These are phyloP conservation scores for Coprinopsis marcescibilis DNA, from an alignment of 768 basidiomycete genomes.

Conservation along the genomic window DNA sequence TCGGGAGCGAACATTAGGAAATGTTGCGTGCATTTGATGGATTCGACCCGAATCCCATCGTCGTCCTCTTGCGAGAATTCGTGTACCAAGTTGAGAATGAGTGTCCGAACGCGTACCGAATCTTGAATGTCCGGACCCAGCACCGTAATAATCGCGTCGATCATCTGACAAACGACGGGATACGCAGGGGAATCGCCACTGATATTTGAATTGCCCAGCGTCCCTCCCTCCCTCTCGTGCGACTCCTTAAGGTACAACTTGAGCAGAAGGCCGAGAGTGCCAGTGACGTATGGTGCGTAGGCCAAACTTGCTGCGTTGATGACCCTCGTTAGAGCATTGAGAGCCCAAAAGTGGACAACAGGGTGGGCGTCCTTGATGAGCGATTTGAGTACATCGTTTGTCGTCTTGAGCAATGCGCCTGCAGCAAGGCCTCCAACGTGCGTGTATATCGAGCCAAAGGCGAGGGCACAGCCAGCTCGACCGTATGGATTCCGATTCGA, in stretches of 20 bases:
- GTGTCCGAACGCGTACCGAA: slow-evolving; percentile 66
- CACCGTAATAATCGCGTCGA: slow-evolving; percentile 89
- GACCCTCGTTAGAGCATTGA: slow-evolving; percentile 79
- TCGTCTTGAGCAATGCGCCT: slow-evolving; percentile 90
- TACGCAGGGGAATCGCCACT: slow-evolving; percentile 90
- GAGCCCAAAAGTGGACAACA: slow-evolving; percentile 90
- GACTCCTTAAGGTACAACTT: slow-evolving; percentile 86
- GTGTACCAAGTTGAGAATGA: slow-evolving; percentile 80
- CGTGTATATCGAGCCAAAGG: slow-evolving; percentile 87
- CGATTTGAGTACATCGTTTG: slow-evolving; percentile 92
- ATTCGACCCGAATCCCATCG: slow-evolving; percentile 85
- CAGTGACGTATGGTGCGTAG: slow-evolving; percentile 83
- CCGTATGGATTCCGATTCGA: slow-evolving; percentile 90
- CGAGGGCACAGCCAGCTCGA: slow-evolving; percentile 88
- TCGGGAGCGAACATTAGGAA: slow-evolving; percentile 94
- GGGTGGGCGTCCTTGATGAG: slow-evolving; percentile 95
- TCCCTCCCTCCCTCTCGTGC: slow-evolving; percentile 91
- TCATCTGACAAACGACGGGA: slow-evolving; percentile 84
- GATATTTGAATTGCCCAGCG: slow-evolving; percentile 73
- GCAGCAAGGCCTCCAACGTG: slow-evolving; percentile 94
- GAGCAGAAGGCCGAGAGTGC: slow-evolving; percentile 84
- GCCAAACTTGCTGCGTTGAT: slow-evolving; percentile 89
- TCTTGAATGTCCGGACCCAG: slow-evolving; percentile 96
- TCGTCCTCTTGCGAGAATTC: slow-evolving; percentile 84
- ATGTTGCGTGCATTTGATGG: slow-evolving; percentile 94